Evolutionary conservation across 176 grass and related monocot species (phyloP), one percentile per base, ranked within the genome.

Genomic region (Metroxylon sagu): DNA sequence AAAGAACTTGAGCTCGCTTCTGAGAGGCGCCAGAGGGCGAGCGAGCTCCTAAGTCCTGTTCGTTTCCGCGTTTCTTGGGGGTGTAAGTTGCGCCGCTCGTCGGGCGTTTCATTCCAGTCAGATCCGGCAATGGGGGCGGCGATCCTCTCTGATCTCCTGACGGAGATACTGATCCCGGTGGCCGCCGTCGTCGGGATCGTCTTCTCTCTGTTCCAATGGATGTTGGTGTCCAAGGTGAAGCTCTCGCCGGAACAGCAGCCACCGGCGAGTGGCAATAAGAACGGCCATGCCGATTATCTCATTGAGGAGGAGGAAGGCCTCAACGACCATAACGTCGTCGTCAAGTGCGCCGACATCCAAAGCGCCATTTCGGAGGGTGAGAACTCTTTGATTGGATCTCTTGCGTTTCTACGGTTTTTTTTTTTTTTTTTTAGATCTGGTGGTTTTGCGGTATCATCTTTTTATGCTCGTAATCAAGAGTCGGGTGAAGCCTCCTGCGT

Each of bases 141-240:
- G 73, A 76, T 95, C 29, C 69, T 95, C 64, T 79, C 85, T 7
- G 90, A 89, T 16, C 62, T 95, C 35, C 72, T 63, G 26, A 89
- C 90, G 65, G 73, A 83, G 85, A 57, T 89, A 54, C 19, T 95
- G 29, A 70, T 89, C 48, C 90, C 90, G 54, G 74, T 58, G 14
- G 79, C 90, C 12, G 85, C 79, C 23, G 85, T 70, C 18, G 66
- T 95, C 19, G 90, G 90, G 66, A 86, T 95, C 62, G 79, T 59
- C 2, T 95, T 95, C 62, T 73, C 90, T 12, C 59, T 95, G 65
- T 6, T 78, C 72, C 85, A 95, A 74, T 95, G 85, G 85, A 12
- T 68, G 14, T 35, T 95, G 3, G 90, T 95, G 25, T 95, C 90
- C 15, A 72, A 83, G 76, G 85, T 95, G 19, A 89, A 81, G 76